Conservation (phyloP, 2,329 filamentous ascomycete species). For the Dactylonectria estremocensis region DNA sequence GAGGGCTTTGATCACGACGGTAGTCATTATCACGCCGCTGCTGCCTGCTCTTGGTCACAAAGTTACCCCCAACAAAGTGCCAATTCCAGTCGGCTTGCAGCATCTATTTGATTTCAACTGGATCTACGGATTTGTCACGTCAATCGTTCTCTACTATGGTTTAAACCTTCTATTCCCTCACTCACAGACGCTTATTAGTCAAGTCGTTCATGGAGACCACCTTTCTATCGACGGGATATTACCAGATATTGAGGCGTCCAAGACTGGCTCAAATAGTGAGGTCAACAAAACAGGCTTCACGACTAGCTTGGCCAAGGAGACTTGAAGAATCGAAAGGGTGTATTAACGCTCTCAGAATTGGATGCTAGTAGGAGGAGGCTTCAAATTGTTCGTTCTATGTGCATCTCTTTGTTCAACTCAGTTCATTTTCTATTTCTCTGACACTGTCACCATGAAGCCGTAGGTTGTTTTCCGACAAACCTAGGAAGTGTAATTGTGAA, state of each 20-base stretch:
- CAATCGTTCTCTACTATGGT: conserved; percentile 8
- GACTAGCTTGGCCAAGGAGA: not conserved
- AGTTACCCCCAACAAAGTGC: not conserved
- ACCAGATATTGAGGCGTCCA: not conserved
- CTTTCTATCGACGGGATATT: not conserved
- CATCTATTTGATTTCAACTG: conserved; percentile 11
- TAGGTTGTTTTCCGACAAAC: no score
- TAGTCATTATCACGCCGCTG: conserved; percentile 46
- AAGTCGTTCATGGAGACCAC: not conserved
- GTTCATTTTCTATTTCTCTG: no score
- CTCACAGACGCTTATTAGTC: not conserved
- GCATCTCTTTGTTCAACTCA: no score
- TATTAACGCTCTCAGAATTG: not conserved
- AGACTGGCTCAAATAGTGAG: not conserved
- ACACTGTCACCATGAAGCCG: no score
- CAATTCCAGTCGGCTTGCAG: not conserved
- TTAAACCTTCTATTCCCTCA: not conserved
- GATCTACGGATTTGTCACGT: conserved; percentile 6
- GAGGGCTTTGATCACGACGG: conserved; percentile 50
- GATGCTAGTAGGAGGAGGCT: no score
- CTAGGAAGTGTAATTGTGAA: conserved; percentile 67
- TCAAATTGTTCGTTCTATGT: no score
- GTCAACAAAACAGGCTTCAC: not conserved
- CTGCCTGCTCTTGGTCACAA: conserved; percentile 34
- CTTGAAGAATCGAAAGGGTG: not conserved